These are phyloP conservation scores for Tetrahymena malaccensis DNA, from an alignment of 73 alveolate genomes.

Conservation along the genomic window DNA sequence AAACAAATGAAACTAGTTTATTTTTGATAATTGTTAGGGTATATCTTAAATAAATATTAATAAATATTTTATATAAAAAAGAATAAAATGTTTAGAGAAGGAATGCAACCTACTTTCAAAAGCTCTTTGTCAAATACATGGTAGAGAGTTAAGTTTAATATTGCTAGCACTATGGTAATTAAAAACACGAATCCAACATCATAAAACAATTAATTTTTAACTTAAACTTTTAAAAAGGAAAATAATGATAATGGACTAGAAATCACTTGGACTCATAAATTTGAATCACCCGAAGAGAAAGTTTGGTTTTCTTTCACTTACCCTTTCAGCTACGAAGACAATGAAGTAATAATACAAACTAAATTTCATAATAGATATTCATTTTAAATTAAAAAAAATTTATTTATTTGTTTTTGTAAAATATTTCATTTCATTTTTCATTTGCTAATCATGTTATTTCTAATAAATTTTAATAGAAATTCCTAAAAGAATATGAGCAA, in stretches of 20 bases:
- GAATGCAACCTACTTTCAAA: slow-evolving; percentile 30
- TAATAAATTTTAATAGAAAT: neutral
- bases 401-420: neutral
- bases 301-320: slow-evolving; percentile 25
- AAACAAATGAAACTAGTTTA: too few species aligned
- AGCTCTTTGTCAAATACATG: neutral
- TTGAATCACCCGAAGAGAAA: neutral
- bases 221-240: neutral
- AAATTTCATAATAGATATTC: too few species aligned
- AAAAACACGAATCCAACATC: neutral
- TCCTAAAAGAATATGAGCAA: neutral
- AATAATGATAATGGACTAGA: neutral
- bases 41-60: too few species aligned
- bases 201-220: neutral
- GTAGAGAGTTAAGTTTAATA: slow-evolving; percentile 6
- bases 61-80: neutral
- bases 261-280: neutral
- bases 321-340: slow-evolving; percentile 28
- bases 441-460: neutral
- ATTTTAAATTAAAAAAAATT: neutral
- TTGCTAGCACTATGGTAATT: slow-evolving; percentile 5
- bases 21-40: too few species aligned
- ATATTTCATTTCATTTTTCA: neutral
- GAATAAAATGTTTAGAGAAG: slow-evolving; percentile 39
- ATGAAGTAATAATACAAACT: neutral